Evolutionary conservation across 1,284 basidiomycete genomes (phyloP).

Genomic region (Ceratobasidium sp.): DNA sequence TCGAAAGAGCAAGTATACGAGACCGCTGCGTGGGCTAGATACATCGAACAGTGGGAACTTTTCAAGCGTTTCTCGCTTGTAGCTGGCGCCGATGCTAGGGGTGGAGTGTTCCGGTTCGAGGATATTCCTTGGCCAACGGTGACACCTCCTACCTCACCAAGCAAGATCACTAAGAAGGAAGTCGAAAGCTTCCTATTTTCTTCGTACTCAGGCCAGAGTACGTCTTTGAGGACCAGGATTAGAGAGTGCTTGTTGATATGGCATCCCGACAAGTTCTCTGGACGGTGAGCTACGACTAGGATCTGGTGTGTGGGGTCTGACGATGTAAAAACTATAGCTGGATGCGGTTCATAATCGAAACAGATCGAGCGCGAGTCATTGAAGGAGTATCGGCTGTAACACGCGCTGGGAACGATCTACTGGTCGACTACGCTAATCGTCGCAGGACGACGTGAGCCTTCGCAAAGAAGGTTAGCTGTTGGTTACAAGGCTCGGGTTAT

Average conservation of each 20-base stretch:
- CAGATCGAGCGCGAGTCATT: background rate
- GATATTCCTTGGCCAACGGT: constrained; percentile 38
- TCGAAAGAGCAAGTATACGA: constrained; percentile 11
- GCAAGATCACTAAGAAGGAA: constrained; percentile 30
- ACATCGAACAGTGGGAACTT: constrained; percentile 17
- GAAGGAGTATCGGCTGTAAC: constrained; percentile 22
- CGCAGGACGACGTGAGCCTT: too few species aligned
- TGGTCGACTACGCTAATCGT: constrained; percentile 15
- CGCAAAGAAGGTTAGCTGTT: too few species aligned
- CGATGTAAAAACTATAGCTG: background rate
- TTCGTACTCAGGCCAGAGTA: background rate
- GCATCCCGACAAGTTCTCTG: constrained; percentile 37
- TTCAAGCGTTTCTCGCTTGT: constrained; percentile 14
- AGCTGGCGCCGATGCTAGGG: background rate
- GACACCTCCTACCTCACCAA: constrained; percentile 5
- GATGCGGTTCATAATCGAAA: constrained; percentile 12
- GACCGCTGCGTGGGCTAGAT: constrained; percentile 13
- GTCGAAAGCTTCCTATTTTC: constrained; percentile 27
- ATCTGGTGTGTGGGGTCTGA: too few species aligned
- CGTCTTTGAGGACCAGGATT: constrained; percentile 21
- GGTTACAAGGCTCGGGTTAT: too few species aligned
- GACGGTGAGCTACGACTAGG: background rate
- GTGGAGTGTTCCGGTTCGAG: constrained; percentile 29
- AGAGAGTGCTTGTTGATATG: constrained; percentile 31
- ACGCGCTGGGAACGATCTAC: constrained; percentile 26